Evolutionary conservation across 306 rosid species (phyloP), one percentile per base, ranked within the genome.

Genomic region (Hippophae rhamnoides): DNA sequence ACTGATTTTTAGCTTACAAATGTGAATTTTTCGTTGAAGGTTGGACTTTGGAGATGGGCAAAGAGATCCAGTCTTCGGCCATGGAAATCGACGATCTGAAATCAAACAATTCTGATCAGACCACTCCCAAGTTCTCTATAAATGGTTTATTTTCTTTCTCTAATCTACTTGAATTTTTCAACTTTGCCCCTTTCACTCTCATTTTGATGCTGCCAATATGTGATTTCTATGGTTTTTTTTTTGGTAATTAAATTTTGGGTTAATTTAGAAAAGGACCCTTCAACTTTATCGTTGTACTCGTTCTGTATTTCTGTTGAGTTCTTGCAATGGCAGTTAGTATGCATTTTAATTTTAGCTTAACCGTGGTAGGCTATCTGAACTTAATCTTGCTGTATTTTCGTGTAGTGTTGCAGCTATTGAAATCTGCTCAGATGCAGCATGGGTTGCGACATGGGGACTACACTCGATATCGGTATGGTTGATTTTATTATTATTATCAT

Each of bases 361-460:
- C 10, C 4, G 12, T 47, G 47, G 14, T 13, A 4, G 40, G 58
- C 44, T 45, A 6, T 13, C 13, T 41, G 12, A 51, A 51, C 5
- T 40, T 52, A 8, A 7, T 8, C 2, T 6, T 14, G 10, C 9
- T 0, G 5, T 13, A 5, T 60, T 13, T n/a, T n/a, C 25, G 18
- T 13, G 10, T 80, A 90, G 98, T 90, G 23, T 58, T 92, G 83
- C 98, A 85, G 86, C 93, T 92, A 63, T 70, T 92, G 73, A 92
- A 92, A 78, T 85, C 95, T 13, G 95, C 98, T 41, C 98, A 87
- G 76, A 83, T 87, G 98, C 98, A 87, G 69, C 98, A 92, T 47
- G 98, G 98, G 9, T 71, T 92, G 79, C 87, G 98, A 23, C 95
- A 85, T 5, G 92, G 96, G 26, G 96, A 87, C 70, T 92, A 92